Base-by-base conservation (phyloP, 164 flowering plant genomes). In the Nymphaea colorata region DNA sequence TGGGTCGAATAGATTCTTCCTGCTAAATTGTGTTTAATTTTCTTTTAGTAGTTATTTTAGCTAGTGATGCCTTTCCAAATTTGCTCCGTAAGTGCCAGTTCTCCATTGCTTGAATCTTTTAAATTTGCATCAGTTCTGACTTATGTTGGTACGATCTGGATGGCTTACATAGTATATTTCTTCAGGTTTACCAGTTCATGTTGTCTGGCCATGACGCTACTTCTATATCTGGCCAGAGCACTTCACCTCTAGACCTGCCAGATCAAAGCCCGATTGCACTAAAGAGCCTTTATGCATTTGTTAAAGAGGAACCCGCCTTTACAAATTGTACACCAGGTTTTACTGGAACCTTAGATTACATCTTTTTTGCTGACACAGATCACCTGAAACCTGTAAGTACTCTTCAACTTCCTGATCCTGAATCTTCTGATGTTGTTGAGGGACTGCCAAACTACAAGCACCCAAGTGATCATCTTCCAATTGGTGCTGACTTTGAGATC, bases 391-490 rank as follows among this genome's bases (percentile, higher is more conserved):
- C 96, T 11, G 75, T 94, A 42, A 79, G 90, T 76, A 76, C 77
- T 66, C 90, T 94, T 64, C 86, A 91, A 69, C 90, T 94, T 68
- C 95, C 98, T 0, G 86, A 76, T 12, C 36, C 74, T 42, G 89
- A 88, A 59, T 82, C 89, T 3, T 44, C 85, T n/a, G 88, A 85
- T 74, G 79, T 94, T 14, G 74, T 53, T 51, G 96, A 97, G 74
- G 93, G 97, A 18, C 71, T 94, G 69, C 98, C 98, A 42, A 94
- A 94, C 79, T 74, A 77, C 68, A 74, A 82, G 61, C 89, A 94
- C 73, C 98, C 98, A 10, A 94, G 98, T 66, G 98, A 94, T 82
- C 98, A 94, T 81, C 77, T 91, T 43, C 98, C 98, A 41, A 87
- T 91, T 59, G 97, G 95, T 66, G 86, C 89, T 47, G 95, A 88